Percentiles rank a stretch among this genome's conserved stretches.
Conservation (phyloP, 805 yeast species). For the Spathaspora girioi region DNA sequence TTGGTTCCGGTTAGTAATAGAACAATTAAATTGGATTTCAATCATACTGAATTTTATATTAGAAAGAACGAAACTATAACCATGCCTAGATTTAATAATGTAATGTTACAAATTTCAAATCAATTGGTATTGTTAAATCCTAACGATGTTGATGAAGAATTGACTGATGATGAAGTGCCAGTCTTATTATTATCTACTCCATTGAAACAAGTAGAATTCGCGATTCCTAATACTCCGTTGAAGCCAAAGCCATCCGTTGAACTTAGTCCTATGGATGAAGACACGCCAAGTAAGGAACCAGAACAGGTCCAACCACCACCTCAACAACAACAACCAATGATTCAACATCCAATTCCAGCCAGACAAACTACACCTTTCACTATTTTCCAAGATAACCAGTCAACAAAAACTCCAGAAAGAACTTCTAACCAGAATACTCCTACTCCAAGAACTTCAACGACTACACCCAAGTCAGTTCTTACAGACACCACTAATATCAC, state of each 20-base stretch:
- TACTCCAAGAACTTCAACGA: constrained; percentile 1
- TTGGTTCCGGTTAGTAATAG: not conserved
- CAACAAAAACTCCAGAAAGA: not conserved
- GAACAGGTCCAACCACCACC: not conserved
- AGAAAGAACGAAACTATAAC: constrained; percentile 59
- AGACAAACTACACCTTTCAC: not conserved
- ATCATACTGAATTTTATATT: constrained; percentile 53
- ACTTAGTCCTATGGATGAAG: constrained; percentile 1
- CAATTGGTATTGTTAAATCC: constrained; percentile 52
- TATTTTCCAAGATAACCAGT: not conserved
- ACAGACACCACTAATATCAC: constrained; percentile 23
- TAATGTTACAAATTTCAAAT: constrained; percentile 71
- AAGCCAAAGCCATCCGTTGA: constrained; percentile 6
- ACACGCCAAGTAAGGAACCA: constrained; percentile 6
- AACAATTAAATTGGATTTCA: constrained; percentile 37
- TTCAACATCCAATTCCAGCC: not conserved
- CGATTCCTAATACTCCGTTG: constrained; percentile 8
- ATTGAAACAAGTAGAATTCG: constrained; percentile 1
- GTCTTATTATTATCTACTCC: constrained; percentile 10
- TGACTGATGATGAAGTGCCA: constrained; percentile 43
- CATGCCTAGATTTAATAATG: constrained; percentile 60
- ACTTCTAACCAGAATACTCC: not conserved
- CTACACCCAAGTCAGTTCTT: constrained; percentile 12
- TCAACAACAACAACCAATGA: not conserved
- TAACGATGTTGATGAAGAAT: constrained; percentile 38